Percentiles rank a stretch among this genome's conserved stretches.
Evolutionary conservation across 176 grass and related monocot genomes (phyloP).

Genomic region (Stipa capillata): DNA sequence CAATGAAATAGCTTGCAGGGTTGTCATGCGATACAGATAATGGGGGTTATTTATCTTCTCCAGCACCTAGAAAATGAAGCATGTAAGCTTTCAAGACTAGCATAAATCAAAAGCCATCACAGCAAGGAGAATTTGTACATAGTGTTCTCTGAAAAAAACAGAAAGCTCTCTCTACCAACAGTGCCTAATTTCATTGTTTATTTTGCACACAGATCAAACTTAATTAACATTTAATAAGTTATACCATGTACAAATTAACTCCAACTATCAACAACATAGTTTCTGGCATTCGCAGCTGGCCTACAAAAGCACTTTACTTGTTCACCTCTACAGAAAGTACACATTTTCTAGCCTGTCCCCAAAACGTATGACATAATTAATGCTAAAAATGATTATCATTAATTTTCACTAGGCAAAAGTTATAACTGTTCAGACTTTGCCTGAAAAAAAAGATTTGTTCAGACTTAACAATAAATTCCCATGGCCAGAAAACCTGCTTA

Average conservation of each 20-base stretch:
- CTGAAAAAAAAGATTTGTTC: too few relatives aligned
- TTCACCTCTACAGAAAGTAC: neutral
- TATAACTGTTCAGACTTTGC: neutral
- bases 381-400: neutral
- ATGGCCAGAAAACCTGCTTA: neutral
- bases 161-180: neutral
- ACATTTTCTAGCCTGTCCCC: neutral
- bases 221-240: neutral
- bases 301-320: neutral
- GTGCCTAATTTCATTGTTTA: neutral
- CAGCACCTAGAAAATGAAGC: conserved; percentile 52
- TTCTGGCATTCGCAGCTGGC: neutral
- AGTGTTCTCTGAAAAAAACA: too few relatives aligned
- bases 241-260: neutral
- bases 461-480: neutral
- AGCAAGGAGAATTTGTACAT: neutral
- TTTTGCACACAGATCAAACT: neutral
- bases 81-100: neutral
- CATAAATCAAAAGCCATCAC: neutral
- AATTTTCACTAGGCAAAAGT: neutral
- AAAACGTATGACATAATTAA: neutral
- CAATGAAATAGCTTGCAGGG: conserved; percentile 68
- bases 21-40: conserved; percentile 91
- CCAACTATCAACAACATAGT: neutral
- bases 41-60: conserved; percentile 93